Conservation (phyloP, 2,329 filamentous ascomycete species). For the Fusarium austroafricanum region DNA sequence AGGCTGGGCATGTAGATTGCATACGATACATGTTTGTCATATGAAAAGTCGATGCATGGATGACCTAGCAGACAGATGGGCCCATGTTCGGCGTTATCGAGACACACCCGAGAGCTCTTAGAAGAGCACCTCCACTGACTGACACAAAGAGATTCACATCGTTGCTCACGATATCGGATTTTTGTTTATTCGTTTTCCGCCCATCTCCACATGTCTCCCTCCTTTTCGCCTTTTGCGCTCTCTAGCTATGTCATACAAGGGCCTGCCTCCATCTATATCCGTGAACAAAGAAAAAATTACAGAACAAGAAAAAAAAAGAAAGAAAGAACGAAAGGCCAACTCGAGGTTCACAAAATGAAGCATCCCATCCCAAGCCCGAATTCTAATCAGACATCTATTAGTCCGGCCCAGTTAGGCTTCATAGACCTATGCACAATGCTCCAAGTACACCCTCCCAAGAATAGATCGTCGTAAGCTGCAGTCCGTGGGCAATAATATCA, state of each 20-base stretch:
- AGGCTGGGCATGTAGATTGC: background rate
- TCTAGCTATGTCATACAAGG: conserved; percentile 44
- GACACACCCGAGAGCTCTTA: background rate
- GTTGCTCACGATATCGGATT: conserved; percentile 23
- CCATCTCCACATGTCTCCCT: conserved; percentile 13
- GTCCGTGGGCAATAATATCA: conserved; percentile 13
- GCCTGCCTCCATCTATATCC: conserved; percentile 39
- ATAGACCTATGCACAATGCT: conserved; percentile 45
- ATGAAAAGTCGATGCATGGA: background rate
- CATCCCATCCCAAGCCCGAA: conserved; percentile 44
- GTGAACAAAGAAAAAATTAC: conserved; percentile 41
- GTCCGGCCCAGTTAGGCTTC: conserved; percentile 45
- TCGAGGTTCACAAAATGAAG: conserved; percentile 40
- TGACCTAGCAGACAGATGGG: background rate
- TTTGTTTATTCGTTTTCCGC: conserved; percentile 20
- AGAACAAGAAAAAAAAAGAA: conserved; percentile 32
- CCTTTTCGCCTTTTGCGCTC: conserved; percentile 39
- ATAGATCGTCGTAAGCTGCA: conserved; percentile 41
- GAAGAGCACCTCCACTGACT: background rate
- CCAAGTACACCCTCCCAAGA: conserved; percentile 47
- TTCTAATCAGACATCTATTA: conserved; percentile 48
- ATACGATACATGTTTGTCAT: background rate
- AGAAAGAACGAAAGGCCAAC: conserved; percentile 35
- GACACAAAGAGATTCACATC: background rate
- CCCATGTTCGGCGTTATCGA: background rate